Evolutionary conservation across 2,329 filamentous ascomycete species (phyloP).

Genomic region (Diaporthe australafricana): DNA sequence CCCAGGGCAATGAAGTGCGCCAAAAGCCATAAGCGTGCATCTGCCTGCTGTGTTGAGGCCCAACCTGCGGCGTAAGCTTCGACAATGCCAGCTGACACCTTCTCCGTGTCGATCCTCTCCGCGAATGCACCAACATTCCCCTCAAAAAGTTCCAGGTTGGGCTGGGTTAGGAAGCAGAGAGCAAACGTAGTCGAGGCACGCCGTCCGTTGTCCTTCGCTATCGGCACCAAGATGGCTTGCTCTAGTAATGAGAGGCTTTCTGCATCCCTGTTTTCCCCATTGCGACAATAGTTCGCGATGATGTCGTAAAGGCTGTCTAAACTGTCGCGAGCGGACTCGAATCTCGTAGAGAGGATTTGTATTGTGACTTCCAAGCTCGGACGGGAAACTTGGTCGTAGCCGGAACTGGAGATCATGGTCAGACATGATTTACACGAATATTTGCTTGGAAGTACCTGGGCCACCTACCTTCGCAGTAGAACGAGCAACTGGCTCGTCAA

Average conservation of each 20-base stretch:
- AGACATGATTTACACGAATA: neutral
- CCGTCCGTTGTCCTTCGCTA: conserved; percentile 35
- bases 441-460: neutral
- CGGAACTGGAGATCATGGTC: conserved; percentile 5
- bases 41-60: conserved; percentile 45
- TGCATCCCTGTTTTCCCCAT: conserved; percentile 21
- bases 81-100: conserved; percentile 56
- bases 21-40: conserved; percentile 71
- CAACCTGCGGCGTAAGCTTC: conserved; percentile 47
- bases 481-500: conserved; percentile 53
- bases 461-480: conserved; percentile 46
- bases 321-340: conserved; percentile 36
- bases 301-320: conserved; percentile 40
- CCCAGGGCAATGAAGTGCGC: conserved; percentile 74
- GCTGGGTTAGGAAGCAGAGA: conserved; percentile 51
- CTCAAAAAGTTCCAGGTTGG: conserved; percentile 55
- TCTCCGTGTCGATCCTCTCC: conserved; percentile 50
- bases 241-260: conserved; percentile 34
- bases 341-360: conserved; percentile 31
- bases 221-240: conserved; percentile 38
- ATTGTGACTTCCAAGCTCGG: conserved; percentile 37
- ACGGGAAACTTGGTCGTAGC: conserved; percentile 20
- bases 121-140: conserved; percentile 51
- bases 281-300: conserved; percentile 36
- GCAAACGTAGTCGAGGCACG: conserved; percentile 51